Evolutionary conservation across 768 basidiomycete genomes (phyloP), one percentile per base, ranked within the genome.

Genomic region (Hypholoma fasciculare): DNA sequence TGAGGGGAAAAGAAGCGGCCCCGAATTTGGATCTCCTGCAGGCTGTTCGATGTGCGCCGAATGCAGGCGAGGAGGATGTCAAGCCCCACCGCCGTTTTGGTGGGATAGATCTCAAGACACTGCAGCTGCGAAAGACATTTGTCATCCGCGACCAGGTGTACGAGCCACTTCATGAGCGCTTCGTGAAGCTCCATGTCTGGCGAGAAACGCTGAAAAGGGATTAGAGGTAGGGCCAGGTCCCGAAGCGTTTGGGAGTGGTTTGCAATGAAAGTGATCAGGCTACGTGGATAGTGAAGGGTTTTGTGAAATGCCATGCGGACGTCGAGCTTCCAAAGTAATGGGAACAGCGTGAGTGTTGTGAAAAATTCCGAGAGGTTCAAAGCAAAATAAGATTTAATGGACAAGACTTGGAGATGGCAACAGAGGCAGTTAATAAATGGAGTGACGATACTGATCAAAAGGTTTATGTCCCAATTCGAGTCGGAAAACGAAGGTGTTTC

Each of bases 281-380:
- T 76, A 27, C 67, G 67, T 2, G 78, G 69, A 52, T 80, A 67
- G 2, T 61, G 51, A 49, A 79, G 73, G 3, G 76, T 69, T 43
- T 67, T 69, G 58, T 78, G 74, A 62, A 80, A 81, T 8, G 76
- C 69, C 39, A 74, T 72, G 8, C 76, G 73, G 23, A 80, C 61
- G 42, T 69, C 69, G 46, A 79, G 69, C 26, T 63, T 54, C 27
- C 65, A 55, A 23, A 82, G 67, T 7, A 47, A 53, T 6, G 77
- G 75, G 49, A 78, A 77, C 4, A 61, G 64, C 0, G 59, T 49
- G 14, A 79, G 59, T 23, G 64, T 56, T 26, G 65, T 42, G 64
- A 82, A 79, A 50, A 81, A 72, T 1, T 61, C 48, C 4, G 79
- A 79, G 14, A 82, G 67, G 54, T 81, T 77, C 6, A 75, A 58